Conservation (phyloP, 2,329 filamentous ascomycete species). For the Proliferodiscus dingleyae region DNA sequence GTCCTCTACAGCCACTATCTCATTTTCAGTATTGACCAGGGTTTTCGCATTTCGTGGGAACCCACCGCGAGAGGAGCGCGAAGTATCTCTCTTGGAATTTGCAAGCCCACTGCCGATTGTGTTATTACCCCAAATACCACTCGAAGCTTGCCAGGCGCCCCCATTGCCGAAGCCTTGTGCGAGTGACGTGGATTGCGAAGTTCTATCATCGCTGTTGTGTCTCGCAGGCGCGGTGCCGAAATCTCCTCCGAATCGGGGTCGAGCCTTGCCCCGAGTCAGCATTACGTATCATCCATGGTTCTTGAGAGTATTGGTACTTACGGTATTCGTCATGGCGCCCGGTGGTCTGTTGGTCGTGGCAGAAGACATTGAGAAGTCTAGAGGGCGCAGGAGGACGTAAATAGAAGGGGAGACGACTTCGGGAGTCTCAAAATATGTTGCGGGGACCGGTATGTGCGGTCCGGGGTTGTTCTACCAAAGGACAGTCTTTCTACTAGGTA, state of each 20-base stretch:
- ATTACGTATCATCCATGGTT: constrained; percentile 11
- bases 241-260: constrained; percentile 34
- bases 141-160: constrained; percentile 34
- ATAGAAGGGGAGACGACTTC: constrained; percentile 4
- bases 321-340: constrained; percentile 35
- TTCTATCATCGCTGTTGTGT: constrained; percentile 29
- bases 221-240: constrained; percentile 32
- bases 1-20: constrained; percentile 31
- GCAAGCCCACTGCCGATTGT: constrained; percentile 41
- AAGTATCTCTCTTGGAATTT: constrained; percentile 41
- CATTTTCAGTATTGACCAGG: constrained; percentile 21
- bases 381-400: constrained; percentile 26
- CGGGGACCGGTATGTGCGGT: constrained; percentile 16
- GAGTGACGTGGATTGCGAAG: constrained; percentile 35
- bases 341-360: constrained; percentile 31
- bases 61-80: constrained; percentile 44
- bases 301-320: constrained; percentile 34
- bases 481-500: constrained; percentile 24
- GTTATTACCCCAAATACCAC: constrained; percentile 48
- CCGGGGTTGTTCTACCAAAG: constrained; percentile 18
- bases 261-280: constrained; percentile 26
- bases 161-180: constrained; percentile 40
- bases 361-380: constrained; percentile 33
- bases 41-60: constrained; percentile 11
- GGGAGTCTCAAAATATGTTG: constrained; percentile 19